Percentiles rank a stretch among this genome's conserved stretches.
phyloP scores from a whole-genome alignment of 176 grass and related monocot species.

The Musa beccarii region DNA sequence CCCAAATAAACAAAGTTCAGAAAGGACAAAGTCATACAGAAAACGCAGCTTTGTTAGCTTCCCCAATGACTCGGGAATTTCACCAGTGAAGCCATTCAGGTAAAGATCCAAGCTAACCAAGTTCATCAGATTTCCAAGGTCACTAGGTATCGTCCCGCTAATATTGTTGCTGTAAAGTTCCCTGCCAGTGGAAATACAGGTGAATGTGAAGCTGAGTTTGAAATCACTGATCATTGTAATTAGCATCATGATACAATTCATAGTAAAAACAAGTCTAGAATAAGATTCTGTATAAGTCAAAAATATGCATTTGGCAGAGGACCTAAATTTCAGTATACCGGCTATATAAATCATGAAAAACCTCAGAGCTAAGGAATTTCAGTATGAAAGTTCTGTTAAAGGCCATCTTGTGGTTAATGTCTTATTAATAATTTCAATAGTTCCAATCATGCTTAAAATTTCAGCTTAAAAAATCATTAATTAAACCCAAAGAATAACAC shows the following conservation, averaged over 20 bases:
- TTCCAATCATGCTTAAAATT: too few relatives aligned
- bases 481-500: too few relatives aligned
- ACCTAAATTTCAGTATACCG: too few relatives aligned
- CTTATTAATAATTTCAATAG: too few relatives aligned
- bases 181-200: background rate
- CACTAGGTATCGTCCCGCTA: slow-evolving; percentile 16
- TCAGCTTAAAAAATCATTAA: too few relatives aligned
- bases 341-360: too few relatives aligned
- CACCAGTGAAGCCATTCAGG: slow-evolving; percentile 7
- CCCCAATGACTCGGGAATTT: slow-evolving; percentile 15
- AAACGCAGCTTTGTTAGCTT: slow-evolving; percentile 17
- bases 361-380: too few relatives aligned
- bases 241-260: background rate
- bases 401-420: too few relatives aligned
- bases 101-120: slow-evolving; percentile 20
- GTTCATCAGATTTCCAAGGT: slow-evolving; percentile 18
- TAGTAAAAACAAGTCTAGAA: background rate
- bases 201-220: background rate
- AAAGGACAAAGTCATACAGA: slow-evolving; percentile 12
- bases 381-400: too few relatives aligned
- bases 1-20: background rate
- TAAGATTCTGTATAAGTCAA: background rate
- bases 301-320: too few relatives aligned
- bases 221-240: background rate
- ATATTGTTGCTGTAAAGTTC: slow-evolving; percentile 17